Evolutionary conservation across 2,329 filamentous ascomycete genomes (phyloP).

Genomic region (Orbilia oligospora): DNA sequence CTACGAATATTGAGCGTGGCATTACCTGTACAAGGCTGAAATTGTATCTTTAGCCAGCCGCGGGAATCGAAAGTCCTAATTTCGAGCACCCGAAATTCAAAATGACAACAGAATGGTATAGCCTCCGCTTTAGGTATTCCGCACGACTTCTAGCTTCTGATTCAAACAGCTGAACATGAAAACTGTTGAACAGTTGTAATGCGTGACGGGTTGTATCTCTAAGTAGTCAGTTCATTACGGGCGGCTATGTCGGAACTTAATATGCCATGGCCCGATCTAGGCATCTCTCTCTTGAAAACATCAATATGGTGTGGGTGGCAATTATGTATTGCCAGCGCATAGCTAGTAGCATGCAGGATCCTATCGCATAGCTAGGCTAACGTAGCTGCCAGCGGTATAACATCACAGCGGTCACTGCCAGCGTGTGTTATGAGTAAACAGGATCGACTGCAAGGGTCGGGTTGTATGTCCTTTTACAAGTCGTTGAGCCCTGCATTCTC

Average conservation of each 20-base stretch:
- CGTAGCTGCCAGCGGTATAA: not conserved
- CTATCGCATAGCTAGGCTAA: not conserved
- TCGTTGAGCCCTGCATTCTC: not conserved
- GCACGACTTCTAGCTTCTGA: no score
- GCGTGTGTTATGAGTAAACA: not conserved
- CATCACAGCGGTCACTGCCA: not conserved
- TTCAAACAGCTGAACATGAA: no score
- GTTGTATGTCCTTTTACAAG: not conserved
- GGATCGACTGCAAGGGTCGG: not conserved
- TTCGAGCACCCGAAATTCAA: no score
- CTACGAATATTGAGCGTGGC: not conserved
- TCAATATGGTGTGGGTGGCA: not conserved
- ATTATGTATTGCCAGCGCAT: conserved; percentile 18
- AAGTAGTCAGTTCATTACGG: not conserved
- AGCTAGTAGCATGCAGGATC: not conserved
- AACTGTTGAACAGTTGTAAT: not conserved
- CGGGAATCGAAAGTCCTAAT: no score
- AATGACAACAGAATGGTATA: no score
- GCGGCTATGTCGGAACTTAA: not conserved
- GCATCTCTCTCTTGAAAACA: not conserved
- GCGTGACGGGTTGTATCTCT: not conserved
- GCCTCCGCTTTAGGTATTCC: no score
- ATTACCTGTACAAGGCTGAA: not conserved
- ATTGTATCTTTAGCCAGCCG: not conserved
- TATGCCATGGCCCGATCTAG: conserved; percentile 1